phyloP scores from a whole-genome alignment of 768 basidiomycete genomes.

The Podaxis pistillaris region DNA sequence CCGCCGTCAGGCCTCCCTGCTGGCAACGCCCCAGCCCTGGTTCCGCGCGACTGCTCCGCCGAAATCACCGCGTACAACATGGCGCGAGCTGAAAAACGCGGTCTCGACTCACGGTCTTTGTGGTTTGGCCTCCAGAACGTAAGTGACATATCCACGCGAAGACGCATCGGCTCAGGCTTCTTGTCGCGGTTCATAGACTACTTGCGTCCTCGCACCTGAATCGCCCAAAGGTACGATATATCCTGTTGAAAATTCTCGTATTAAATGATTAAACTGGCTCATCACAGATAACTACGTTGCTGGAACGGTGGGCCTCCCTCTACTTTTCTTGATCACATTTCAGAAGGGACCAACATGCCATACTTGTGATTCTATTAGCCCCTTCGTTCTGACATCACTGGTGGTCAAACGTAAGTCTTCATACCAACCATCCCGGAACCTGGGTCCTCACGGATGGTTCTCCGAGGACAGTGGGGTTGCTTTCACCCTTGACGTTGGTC shows the following conservation, averaged over 20 bases:
- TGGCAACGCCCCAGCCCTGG: slow-evolving; percentile 9
- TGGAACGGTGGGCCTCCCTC: slow-evolving; percentile 1
- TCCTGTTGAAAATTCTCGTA: no score
- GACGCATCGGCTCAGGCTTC: neutral
- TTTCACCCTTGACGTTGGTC: slow-evolving; percentile 36
- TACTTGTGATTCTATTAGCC: slow-evolving; percentile 15
- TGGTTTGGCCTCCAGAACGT: slow-evolving; percentile 23
- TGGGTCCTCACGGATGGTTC: neutral
- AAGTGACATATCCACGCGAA: neutral
- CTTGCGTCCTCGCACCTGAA: slow-evolving; percentile 24
- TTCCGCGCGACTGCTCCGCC: slow-evolving; percentile 23
- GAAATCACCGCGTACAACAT: slow-evolving; percentile 18
- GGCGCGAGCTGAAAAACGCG: slow-evolving; percentile 20
- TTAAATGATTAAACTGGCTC: neutral
- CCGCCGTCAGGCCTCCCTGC: neutral
- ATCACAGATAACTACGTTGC: slow-evolving; percentile 10
- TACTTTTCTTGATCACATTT: neutral
- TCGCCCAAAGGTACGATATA: slow-evolving; percentile 15
- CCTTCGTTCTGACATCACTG: slow-evolving; percentile 26
- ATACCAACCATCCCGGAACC: neutral
- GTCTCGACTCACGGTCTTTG: slow-evolving; percentile 20
- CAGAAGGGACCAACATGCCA: neutral
- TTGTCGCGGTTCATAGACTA: slow-evolving; percentile 15
- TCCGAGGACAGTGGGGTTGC: slow-evolving; percentile 29
- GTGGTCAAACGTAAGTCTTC: slow-evolving; percentile 25